These are phyloP conservation scores for Rutidosis leptorrhynchoides DNA, from an alignment of 129 eudicot species.

Conservation along the genomic window DNA sequence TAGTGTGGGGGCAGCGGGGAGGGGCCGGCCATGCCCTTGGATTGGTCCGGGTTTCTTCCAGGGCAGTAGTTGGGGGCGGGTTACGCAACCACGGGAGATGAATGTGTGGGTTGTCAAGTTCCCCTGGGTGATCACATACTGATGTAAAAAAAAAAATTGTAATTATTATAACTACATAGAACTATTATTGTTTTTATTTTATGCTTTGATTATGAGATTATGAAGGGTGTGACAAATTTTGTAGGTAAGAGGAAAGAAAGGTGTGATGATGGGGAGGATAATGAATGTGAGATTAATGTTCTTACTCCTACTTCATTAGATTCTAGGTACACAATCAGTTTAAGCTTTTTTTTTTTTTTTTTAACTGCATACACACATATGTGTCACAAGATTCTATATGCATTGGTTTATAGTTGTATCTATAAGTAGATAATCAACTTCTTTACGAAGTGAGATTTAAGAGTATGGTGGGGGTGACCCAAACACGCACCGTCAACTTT, in stretches of 20 bases:
- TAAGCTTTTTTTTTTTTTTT: neutral
- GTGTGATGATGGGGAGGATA: constrained; percentile 37
- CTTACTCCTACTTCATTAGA: constrained; percentile 74
- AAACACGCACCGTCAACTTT: neutral
- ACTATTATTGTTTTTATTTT: neutral
- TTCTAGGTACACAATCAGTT: constrained; percentile 45
- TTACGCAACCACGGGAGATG: too few relatives aligned
- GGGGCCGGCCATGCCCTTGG: too few relatives aligned
- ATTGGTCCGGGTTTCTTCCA: too few relatives aligned
- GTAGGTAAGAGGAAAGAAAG: constrained; percentile 85
- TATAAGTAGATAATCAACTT: neutral
- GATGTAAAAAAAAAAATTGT: too few relatives aligned
- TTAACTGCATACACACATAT: neutral
- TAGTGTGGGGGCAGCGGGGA: too few relatives aligned
- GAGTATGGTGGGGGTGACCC: neutral
- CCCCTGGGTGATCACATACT: too few relatives aligned
- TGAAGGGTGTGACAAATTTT: constrained; percentile 19
- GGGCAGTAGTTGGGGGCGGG: too few relatives aligned
- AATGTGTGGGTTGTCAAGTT: too few relatives aligned
- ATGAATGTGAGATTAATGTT: constrained; percentile 46
- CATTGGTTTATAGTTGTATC: constrained; percentile 5
- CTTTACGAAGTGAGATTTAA: neutral
- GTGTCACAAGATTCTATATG: neutral
- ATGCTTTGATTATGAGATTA: neutral
- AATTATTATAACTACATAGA: too few relatives aligned